Percentiles rank a stretch among this genome's conserved stretches.
Evolutionary conservation across 371 early-diverging fungal genomes (phyloP).

Genomic region (Syncephalastrum contaminatum): DNA sequence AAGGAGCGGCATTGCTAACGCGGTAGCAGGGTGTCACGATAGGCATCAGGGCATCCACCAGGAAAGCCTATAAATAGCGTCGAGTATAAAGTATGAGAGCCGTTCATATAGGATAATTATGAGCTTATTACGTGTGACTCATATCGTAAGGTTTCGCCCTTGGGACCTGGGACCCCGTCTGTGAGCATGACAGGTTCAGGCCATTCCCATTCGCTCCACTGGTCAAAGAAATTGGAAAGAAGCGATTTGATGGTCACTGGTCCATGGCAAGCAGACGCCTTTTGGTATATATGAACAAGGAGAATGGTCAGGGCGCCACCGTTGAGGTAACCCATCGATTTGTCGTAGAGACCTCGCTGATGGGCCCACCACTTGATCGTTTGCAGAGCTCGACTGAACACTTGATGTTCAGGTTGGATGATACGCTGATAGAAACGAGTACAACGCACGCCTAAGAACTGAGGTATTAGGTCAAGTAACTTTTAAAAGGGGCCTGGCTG

Average conservation of each 20-base stretch:
- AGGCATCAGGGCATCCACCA: constrained; percentile 33
- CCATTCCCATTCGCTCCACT: constrained; percentile 43
- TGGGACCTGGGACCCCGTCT: constrained; percentile 22
- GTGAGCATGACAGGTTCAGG: constrained; percentile 33
- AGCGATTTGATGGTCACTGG: constrained; percentile 13
- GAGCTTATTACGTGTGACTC: constrained; percentile 13
- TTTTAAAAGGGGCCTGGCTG: no score
- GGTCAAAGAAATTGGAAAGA: constrained; percentile 24
- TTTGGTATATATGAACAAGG: constrained; percentile 27
- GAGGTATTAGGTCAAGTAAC: no score
- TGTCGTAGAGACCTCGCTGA: constrained; percentile 32
- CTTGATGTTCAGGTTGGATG: constrained; percentile 12
- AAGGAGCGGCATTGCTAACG: constrained; percentile 26
- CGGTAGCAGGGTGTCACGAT: constrained; percentile 47
- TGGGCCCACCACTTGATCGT: constrained; percentile 39
- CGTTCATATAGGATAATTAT: not conserved
- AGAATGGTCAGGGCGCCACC: constrained; percentile 34
- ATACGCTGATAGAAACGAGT: not conserved
- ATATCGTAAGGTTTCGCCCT: constrained; percentile 14
- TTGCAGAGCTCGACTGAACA: constrained; percentile 26
- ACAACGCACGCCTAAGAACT: no score
- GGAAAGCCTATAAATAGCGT: constrained; percentile 14
- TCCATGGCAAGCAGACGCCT: not conserved
- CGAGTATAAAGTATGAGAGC: not conserved
- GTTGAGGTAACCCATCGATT: constrained; percentile 40